phyloP scores from a whole-genome alignment of 2,329 filamentous ascomycete genomes.

The Chalara sp. region DNA sequence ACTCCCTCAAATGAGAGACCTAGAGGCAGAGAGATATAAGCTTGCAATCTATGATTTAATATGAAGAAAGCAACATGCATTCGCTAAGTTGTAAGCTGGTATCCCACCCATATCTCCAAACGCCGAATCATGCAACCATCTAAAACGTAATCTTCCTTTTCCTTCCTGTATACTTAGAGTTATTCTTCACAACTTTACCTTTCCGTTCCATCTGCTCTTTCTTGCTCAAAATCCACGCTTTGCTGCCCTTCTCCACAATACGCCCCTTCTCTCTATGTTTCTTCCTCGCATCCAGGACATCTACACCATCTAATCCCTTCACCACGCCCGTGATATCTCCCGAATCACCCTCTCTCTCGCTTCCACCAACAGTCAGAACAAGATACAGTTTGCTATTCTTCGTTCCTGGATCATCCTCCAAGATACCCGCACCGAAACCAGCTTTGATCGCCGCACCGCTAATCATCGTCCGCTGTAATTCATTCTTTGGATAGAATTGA shows the following conservation, averaged over 20 bases:
- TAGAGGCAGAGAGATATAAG: no score
- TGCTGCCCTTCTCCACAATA: slow-evolving; percentile 71
- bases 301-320: slow-evolving; percentile 79
- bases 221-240: slow-evolving; percentile 77
- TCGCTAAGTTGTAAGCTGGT: not conserved
- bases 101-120: slow-evolving; percentile 8
- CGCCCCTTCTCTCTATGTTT: slow-evolving; percentile 40
- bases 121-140: slow-evolving; percentile 14
- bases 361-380: slow-evolving; percentile 79
- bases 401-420: slow-evolving; percentile 93
- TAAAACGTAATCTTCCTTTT: slow-evolving; percentile 77
- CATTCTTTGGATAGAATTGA: slow-evolving; percentile 98
- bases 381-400: slow-evolving; percentile 97
- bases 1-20: no score
- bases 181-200: slow-evolving; percentile 88
- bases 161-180: slow-evolving; percentile 88
- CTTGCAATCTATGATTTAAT: not conserved
- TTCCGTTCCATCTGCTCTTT: slow-evolving; percentile 93
- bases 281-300: slow-evolving; percentile 65
- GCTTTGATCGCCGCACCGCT: slow-evolving; percentile 83
- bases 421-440: slow-evolving; percentile 87
- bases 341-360: slow-evolving; percentile 39
- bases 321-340: slow-evolving; percentile 91
- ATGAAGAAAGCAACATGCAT: slow-evolving; percentile 1
- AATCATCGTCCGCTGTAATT: slow-evolving; percentile 87